Evolutionary conservation across 345 rosid species (phyloP), one percentile per base, ranked within the genome.

Genomic region (Salix brachista): DNA sequence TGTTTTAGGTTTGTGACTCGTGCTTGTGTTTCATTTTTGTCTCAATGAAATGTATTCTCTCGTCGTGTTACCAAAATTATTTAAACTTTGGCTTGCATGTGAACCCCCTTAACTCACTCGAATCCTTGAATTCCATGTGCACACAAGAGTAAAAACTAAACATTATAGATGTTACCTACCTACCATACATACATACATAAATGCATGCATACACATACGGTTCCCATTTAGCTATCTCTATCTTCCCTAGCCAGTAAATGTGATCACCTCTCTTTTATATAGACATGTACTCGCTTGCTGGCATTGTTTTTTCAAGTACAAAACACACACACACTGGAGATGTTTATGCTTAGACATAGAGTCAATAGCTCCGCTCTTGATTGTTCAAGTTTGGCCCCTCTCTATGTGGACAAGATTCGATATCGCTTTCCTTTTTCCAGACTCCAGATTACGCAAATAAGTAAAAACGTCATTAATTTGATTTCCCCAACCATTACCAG

Each of bases 381-480:
- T 56, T 8, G 78, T 75, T 83, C 70, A 46, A 80, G 42, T 69
- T 67, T 79, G 81, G 80, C 50, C 65, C 70, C 75, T 80, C 75
- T 74, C 37, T 11, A 60, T 25, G 58, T 74, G 69, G 76, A 48
- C 69, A 83, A 84, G 89, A 86, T 80, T 81, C 86, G 80, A 78
- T 41, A 69, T 68, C 67, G 76, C 86, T 76, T 78, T 86, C 80
- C n/a, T 70, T 79, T 73, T 56, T n/a, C 61, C 61, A 56, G 23
- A 56, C 44, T 71, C 75, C 21, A 11, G 7, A 30, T 62, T 76
- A 34, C 75, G 41, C 73, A 76, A 69, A 72, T 26, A 42, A 76
- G 76, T 71, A 72, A 78, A 81, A 54, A 79, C 36, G 66, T 75
- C 77, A 75, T 19, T 44, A 18, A 72, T 72, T 83, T 80, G 77